Evolutionary conservation across 2,329 filamentous ascomycete genomes (phyloP).

Genomic region (Leptodontidium sp.): DNA sequence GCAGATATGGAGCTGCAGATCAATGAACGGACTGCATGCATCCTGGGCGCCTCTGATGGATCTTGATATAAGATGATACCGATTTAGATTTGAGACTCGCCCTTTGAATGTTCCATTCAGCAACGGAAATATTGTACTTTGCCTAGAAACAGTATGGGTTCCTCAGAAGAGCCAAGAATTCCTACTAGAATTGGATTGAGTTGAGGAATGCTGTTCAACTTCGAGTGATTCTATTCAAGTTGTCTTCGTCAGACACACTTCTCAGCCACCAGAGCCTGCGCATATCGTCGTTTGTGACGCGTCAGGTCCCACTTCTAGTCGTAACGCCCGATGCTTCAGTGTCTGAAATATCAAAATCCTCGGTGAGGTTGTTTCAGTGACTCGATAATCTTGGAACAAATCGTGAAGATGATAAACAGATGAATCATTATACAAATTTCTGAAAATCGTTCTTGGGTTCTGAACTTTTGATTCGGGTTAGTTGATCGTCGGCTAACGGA

Average conservation of each 20-base stretch:
- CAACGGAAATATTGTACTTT: too few relatives aligned
- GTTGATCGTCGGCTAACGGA: neutral
- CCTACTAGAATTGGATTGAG: too few relatives aligned
- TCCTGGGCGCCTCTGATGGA: slow-evolving; percentile 4
- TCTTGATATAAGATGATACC: neutral
- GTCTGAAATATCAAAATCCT: neutral
- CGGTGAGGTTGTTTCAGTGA: neutral
- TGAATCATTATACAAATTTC: too few relatives aligned
- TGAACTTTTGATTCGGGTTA: neutral
- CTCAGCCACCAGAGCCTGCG: neutral
- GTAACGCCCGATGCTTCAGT: neutral
- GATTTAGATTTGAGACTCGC: too few relatives aligned
- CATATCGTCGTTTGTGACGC: neutral
- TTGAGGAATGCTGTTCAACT: too few relatives aligned
- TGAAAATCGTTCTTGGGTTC: too few relatives aligned
- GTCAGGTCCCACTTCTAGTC: neutral
- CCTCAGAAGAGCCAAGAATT: too few relatives aligned
- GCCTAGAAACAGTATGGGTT: too few relatives aligned
- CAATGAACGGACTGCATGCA: neutral
- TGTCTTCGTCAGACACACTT: neutral
- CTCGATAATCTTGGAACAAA: neutral
- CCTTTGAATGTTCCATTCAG: too few relatives aligned
- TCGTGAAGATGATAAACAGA: too few relatives aligned
- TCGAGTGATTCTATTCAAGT: too few relatives aligned
- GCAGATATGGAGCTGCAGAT: neutral